Evolutionary conservation across 108 stramenopile species (phyloP), one percentile per base, ranked within the genome.

Genomic region (Nannochloropsis granulata): DNA sequence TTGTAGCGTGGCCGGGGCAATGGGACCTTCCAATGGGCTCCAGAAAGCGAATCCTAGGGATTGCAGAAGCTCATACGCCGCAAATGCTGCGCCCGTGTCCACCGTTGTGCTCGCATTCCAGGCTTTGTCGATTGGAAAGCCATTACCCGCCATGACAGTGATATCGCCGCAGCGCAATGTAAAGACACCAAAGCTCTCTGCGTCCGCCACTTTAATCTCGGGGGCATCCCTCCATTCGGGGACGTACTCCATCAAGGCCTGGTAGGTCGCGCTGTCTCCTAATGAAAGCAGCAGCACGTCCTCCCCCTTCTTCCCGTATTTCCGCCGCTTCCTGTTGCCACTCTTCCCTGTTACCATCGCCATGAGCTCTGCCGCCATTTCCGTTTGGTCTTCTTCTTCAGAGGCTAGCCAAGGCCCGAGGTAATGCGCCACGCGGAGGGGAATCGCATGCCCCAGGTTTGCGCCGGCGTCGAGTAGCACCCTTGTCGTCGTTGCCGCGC

Each of bases 31-130:
- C 21, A 87, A 42, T 23, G 87, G 84, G 81, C 84, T 83, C 25
- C 84, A 23, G 24, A 87, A 87, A 12, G 79, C 87, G 78, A 84
- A 87, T 16, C 87, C 87, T 19, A 87, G 84, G 24, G 13, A 14
- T 23, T 87, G 83, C 78, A 87, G 21, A 44, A 83, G 14, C 42
- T 46, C 80, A 81, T 84, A 87, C 16, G 87, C 56, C 2, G 83
- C 87, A 13, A 34, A 79, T 13, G 78, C 83, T 19, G 86, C 86
- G 24, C 86, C 86, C 23, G 56, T 71, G n/a, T 71, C 56, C 21
- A 71, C 56, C 56, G 7, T 71, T n/a, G 56, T 71, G 56, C 21
- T 43, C 21, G 44, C 42, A 81, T 81, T 71, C 56, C 56, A 71
- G 16, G 56, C 56, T 11, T 16, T 3, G 56, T 71, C 56, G 56